Conservation (phyloP, 1,284 basidiomycete species). For the Apiotrichum siamense region DNA sequence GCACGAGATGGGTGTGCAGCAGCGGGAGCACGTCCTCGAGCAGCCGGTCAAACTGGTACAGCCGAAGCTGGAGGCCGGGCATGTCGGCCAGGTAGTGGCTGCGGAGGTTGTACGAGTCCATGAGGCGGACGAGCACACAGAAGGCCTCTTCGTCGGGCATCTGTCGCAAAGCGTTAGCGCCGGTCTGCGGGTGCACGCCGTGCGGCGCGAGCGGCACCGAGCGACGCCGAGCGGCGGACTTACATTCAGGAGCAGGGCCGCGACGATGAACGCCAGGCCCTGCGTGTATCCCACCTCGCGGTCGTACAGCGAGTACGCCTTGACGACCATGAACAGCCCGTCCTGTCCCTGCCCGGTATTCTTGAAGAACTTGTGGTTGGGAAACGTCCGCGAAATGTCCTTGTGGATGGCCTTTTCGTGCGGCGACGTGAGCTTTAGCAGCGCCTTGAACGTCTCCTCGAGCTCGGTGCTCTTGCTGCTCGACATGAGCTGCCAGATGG, state of each 20-base stretch:
- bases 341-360: slow-evolving; percentile 86
- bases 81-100: slow-evolving; percentile 97
- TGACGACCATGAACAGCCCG: slow-evolving; percentile 93
- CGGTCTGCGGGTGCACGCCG: too few species aligned
- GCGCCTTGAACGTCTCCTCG: slow-evolving; percentile 73
- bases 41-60: slow-evolving; percentile 86
- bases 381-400: slow-evolving; percentile 91
- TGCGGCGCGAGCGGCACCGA: too few species aligned
- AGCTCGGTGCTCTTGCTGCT: slow-evolving; percentile 84
- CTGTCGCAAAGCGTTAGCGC: too few species aligned
- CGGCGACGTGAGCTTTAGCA: slow-evolving; percentile 74
- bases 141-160: slow-evolving; percentile 99
- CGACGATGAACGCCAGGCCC: slow-evolving; percentile 91
- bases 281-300: slow-evolving; percentile 95
- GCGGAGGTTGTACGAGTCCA: slow-evolving; percentile 92
- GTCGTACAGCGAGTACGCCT: slow-evolving; percentile 96
- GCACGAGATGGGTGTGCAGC: slow-evolving; percentile 80
- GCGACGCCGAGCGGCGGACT: too few species aligned
- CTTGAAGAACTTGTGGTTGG: slow-evolving; percentile 93
- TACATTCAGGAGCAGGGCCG: slow-evolving; percentile 84
- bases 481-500: slow-evolving; percentile 99
- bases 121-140: slow-evolving; percentile 89
- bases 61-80: slow-evolving; percentile 88
- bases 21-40: slow-evolving; percentile 88
- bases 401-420: slow-evolving; percentile 92